Evolutionary conservation across 2,329 filamentous ascomycete species (phyloP), one percentile per base, ranked within the genome.

Genomic region (Fusarium kyushuense): DNA sequence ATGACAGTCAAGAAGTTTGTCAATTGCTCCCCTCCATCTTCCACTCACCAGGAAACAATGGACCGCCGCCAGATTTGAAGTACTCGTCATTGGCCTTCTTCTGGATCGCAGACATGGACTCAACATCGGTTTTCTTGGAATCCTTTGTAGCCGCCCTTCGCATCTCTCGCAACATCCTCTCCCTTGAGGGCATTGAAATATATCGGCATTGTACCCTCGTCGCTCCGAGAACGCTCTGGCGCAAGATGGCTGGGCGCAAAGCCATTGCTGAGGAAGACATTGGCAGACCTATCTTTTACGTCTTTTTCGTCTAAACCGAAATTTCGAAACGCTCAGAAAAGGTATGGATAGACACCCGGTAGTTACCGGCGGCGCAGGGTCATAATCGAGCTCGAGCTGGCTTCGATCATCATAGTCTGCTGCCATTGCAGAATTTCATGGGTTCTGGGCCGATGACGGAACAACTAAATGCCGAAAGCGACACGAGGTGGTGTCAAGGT

Each of bases 41-140:
- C 17, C 13, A 77, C 77, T 67, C 32, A 74, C 72, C 76, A 57
- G 78, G 77, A 54, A 79, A 78, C n/a, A 79, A 59, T 49, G 76
- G 77, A 1, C 76, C 77, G 17, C 73, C 74, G 8, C 76, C 77
- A 14, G 74, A 65, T 51, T 70, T 73, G n/a, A 79, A 78, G 36
- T 78, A 77, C 45, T 79, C 76, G 35, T 69, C 61, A 33, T 78
- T 75, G 23, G 77, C 74, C 52, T 47, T 57, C 65, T 72, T 76
- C 40, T 79, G 75, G 43, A 77, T 71, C 19, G 70, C 58, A 53
- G 75, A 74, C 72, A 78, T 77, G 52, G 68, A 76, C 55, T 74
- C 67, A 29, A 55, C 62, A n/a, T 70, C 71, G 48, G 74, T 75
- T 54, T 61, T 75, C 54, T 56, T 72, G 1, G 67, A 53, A 27